Evolutionary conservation across 441 rosid genomes (phyloP), one percentile per base, ranked within the genome.

Genomic region (Syzygium syzygioides): DNA sequence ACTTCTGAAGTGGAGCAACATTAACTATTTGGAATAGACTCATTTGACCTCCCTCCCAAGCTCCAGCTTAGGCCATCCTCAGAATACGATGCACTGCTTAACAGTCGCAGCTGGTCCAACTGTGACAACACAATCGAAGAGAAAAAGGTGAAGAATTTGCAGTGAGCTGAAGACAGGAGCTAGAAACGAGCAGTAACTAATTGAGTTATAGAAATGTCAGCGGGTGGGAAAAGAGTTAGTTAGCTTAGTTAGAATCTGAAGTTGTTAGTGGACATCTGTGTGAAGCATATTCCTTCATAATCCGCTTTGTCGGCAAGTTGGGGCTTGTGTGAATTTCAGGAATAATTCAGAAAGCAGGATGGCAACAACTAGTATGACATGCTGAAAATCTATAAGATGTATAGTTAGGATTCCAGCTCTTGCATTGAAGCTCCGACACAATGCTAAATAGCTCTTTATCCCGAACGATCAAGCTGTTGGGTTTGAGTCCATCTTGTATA

Each of bases 261-360:
- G 19, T 62, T n/a, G 37, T n/a, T n/a, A 0, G 7, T n/a, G 0
- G 71, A 62, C 71, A 62, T 3, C 37, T n/a, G 10, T 3, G n/a
- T 62, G 34, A n/a, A 32, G 79, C 79, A 66, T 66, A 32, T 2
- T 66, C 79, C 45, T 32, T 66, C 45, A 66, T 18, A 66, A 66
- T 66, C 25, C 7, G 25, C 25, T 66, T 66, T 32, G 79, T 32
- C 45, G 2, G 25, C 18, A 32, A 34, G 79, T 66, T 9, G 45
- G 25, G 79, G 45, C 25, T 66, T 32, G 79, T 25, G 9, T 32
- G 45, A 66, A 66, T 66, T 32, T 66, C 26, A 0, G 12, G 79
- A n/a, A 66, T 2, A 32, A 32, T 66, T 32, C 6, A 2, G 6
- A 32, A 66, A 32, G 79, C 79, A 32, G 45, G 79, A 66, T 0